These are phyloP conservation scores for Ceratocystis harringtonii DNA, from an alignment of 2,329 filamentous ascomycete genomes.

Conservation along the genomic window DNA sequence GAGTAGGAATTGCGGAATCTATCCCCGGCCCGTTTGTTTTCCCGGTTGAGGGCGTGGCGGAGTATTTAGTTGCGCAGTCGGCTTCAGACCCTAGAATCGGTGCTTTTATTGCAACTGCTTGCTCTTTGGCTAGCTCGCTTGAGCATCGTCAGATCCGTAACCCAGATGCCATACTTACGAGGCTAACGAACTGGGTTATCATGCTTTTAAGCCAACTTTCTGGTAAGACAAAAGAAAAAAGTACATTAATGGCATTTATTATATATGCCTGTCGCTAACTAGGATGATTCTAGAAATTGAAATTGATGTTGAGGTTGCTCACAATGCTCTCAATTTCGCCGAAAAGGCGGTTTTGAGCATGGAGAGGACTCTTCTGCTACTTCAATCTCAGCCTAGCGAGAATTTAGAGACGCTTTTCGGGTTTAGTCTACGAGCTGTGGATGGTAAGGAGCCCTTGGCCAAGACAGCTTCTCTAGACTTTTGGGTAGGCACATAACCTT, in stretches of 20 bases:
- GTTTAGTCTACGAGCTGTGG: constrained; percentile 55
- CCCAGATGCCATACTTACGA: constrained; percentile 34
- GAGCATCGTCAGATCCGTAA: constrained; percentile 30
- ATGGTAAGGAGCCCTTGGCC: constrained; percentile 57
- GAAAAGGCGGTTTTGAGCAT: constrained; percentile 42
- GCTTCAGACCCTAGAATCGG: constrained; percentile 51
- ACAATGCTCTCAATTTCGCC: constrained; percentile 59
- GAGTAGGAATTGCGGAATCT: constrained; percentile 59
- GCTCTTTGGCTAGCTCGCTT: constrained; percentile 51
- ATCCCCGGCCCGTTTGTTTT: constrained; percentile 66
- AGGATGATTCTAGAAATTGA: constrained; percentile 39
- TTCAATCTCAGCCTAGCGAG: constrained; percentile 39
- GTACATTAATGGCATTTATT: neutral
- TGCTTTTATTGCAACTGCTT: constrained; percentile 54
- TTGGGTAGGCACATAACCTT: constrained; percentile 40
- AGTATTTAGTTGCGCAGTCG: constrained; percentile 46
- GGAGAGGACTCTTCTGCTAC: constrained; percentile 43
- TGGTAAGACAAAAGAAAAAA: constrained; percentile 28
- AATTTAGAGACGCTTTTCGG: constrained; percentile 52
- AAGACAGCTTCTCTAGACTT: constrained; percentile 62
- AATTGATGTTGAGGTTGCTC: constrained; percentile 56
- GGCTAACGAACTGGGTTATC: constrained; percentile 46
- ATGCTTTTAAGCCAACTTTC: constrained; percentile 47
- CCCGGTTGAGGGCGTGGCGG: constrained; percentile 46
- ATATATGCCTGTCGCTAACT: neutral